Evolutionary conservation across 306 rosid genomes (phyloP).

Genomic region (Medicago arabica): DNA sequence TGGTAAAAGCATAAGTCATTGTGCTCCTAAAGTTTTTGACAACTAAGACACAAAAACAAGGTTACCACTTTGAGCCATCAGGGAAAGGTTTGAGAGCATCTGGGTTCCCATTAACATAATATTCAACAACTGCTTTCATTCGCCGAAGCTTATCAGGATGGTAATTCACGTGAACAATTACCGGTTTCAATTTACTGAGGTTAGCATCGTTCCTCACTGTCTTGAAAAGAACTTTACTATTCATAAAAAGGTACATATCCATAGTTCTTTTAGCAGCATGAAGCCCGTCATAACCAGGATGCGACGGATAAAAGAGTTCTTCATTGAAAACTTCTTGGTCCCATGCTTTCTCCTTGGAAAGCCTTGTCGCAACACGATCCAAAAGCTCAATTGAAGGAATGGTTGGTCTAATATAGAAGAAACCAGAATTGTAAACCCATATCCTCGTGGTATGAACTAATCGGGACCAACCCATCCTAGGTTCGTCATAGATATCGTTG

Average conservation of each 20-base stretch:
- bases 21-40: slow-evolving; percentile 40
- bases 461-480: slow-evolving; percentile 92
- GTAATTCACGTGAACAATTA: slow-evolving; percentile 83
- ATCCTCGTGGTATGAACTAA: slow-evolving; percentile 85
- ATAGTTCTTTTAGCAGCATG: slow-evolving; percentile 85
- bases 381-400: slow-evolving; percentile 84
- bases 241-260: slow-evolving; percentile 89
- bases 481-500: slow-evolving; percentile 77
- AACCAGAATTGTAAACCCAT: slow-evolving; percentile 95
- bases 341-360: slow-evolving; percentile 76
- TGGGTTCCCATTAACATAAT: slow-evolving; percentile 67
- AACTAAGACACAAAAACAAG: slow-evolving; percentile 31
- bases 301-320: slow-evolving; percentile 86
- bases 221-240: slow-evolving; percentile 88
- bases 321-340: slow-evolving; percentile 97
- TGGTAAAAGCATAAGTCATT: slow-evolving; percentile 31
- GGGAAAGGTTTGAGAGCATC: slow-evolving; percentile 86
- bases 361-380: slow-evolving; percentile 88
- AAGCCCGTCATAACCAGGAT: slow-evolving; percentile 80
- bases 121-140: slow-evolving; percentile 83
- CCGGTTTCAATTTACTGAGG: slow-evolving; percentile 76
- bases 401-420: slow-evolving; percentile 90
- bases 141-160: slow-evolving; percentile 84
- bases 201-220: slow-evolving; percentile 71
- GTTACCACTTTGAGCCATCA: slow-evolving; percentile 73